Evolutionary conservation across 2,329 filamentous ascomycete species (phyloP).

Genomic region (Capronia americana): DNA sequence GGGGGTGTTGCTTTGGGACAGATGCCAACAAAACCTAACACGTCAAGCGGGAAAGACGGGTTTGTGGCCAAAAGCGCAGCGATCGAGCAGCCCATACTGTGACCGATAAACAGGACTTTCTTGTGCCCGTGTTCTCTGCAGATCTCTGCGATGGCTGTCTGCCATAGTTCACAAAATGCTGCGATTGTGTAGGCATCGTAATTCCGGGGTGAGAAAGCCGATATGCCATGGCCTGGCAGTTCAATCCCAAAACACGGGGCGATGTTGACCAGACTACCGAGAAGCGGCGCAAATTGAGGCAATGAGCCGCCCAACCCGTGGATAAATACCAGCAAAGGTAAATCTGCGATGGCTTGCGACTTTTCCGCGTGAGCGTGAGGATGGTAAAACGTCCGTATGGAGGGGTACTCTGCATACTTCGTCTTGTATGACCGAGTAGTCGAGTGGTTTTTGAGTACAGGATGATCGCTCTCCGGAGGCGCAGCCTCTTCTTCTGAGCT

Average conservation of each 20-base stretch:
- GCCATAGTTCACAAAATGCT: slow-evolving; percentile 76
- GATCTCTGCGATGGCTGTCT: slow-evolving; percentile 68
- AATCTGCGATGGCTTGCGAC: slow-evolving; percentile 71
- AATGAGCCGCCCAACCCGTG: slow-evolving; percentile 93
- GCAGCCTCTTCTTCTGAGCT: slow-evolving; percentile 2
- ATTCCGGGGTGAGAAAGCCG: slow-evolving; percentile 70
- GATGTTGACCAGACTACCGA: slow-evolving; percentile 80
- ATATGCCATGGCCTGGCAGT: slow-evolving; percentile 86
- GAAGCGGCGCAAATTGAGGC: slow-evolving; percentile 81
- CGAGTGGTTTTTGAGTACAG: slow-evolving; percentile 79
- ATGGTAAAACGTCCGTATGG: slow-evolving; percentile 81
- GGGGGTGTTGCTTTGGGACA: slow-evolving; percentile 76
- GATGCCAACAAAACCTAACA: slow-evolving; percentile 79
- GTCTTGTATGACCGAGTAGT: slow-evolving; percentile 75
- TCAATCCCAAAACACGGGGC: slow-evolving; percentile 88
- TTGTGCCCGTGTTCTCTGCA: slow-evolving; percentile 34
- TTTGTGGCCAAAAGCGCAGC: slow-evolving; percentile 73
- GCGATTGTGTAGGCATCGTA: slow-evolving; percentile 83
- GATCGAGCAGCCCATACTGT: slow-evolving; percentile 88
- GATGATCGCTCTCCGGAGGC: slow-evolving; percentile 67
- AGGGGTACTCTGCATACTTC: slow-evolving; percentile 70
- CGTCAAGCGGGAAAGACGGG: slow-evolving; percentile 63
- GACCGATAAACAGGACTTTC: slow-evolving; percentile 48
- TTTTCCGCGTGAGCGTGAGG: slow-evolving; percentile 82
- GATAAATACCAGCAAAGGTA: slow-evolving; percentile 87